Conservation (phyloP, 768 basidiomycete genomes). For the Pleurotus sapidus region DNA sequence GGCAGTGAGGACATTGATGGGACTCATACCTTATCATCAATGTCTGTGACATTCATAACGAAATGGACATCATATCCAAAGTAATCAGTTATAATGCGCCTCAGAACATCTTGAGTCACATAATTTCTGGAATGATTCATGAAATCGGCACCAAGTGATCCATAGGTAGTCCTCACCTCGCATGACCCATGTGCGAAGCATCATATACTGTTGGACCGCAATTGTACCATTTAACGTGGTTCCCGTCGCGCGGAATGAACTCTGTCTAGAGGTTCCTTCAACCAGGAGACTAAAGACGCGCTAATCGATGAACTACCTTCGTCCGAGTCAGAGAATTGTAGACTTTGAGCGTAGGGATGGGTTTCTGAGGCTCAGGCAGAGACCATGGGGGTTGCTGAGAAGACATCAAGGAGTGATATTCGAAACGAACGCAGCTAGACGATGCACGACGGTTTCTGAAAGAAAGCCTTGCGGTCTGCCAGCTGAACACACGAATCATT, state of each 20-base stretch:
- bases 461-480: conserved; percentile 2
- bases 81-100: conserved; percentile 90
- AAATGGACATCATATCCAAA: conserved; percentile 98
- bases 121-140: conserved; percentile 68
- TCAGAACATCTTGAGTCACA: conserved; percentile 89
- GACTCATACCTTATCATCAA: conserved; percentile 88
- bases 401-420: conserved; percentile 39
- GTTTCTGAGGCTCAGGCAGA: conserved; percentile 33
- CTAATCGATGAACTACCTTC: conserved; percentile 56
- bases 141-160: conserved; percentile 1
- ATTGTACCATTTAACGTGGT: conserved; percentile 96
- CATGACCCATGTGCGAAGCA: conserved; percentile 98
- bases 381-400: conserved; percentile 63
- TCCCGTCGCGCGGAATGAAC: conserved; percentile 67
- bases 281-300: conserved; percentile 2
- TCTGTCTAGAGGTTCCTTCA: conserved; percentile 50
- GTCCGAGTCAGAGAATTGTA: conserved; percentile 92
- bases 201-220: conserved; percentile 99
- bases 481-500: conserved; percentile 8
- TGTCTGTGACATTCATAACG: conserved; percentile 99
- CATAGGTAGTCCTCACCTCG: conserved; percentile 56
- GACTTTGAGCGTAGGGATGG: conserved; percentile 72
- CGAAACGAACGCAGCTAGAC: not conserved
- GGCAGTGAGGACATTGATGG: conserved; percentile 11
- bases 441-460: not conserved